phyloP scores from a whole-genome alignment of 1,284 basidiomycete species.

The Sporisorium exsertum region DNA sequence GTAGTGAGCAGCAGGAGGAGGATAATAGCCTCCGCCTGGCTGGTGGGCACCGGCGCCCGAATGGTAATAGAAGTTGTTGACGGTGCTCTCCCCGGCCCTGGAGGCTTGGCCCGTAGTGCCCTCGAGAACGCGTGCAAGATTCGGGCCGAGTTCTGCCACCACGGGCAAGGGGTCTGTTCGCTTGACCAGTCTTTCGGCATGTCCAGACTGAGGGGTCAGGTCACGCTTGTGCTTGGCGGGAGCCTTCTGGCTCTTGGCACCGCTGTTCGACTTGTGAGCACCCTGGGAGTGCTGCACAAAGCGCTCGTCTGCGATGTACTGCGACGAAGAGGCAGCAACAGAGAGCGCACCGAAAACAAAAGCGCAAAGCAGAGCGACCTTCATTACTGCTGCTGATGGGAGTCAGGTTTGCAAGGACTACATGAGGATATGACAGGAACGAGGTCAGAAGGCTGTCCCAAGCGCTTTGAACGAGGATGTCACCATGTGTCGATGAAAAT shows the following conservation, averaged over 20 bases:
- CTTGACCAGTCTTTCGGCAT: constrained; percentile 2
- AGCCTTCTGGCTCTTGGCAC: not conserved
- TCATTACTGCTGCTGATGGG: constrained; percentile 16
- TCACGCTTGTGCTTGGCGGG: constrained; percentile 5
- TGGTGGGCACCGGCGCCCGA: not conserved
- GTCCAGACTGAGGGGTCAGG: not conserved
- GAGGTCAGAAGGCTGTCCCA: not conserved
- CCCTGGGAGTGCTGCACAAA: constrained; percentile 1
- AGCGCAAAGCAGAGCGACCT: constrained; percentile 29
- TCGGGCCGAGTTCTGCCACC: no score
- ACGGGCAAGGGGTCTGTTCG: no score
- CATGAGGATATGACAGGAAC: not conserved
- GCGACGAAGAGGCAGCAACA: constrained; percentile 34
- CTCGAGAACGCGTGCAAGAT: constrained; percentile 4
- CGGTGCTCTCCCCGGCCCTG: not conserved
- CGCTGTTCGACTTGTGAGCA: not conserved
- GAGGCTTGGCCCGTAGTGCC: not conserved
- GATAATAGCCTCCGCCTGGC: constrained; percentile 5
- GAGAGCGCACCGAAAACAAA: constrained; percentile 48
- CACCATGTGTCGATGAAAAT: not conserved
- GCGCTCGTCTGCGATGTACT: constrained; percentile 11
- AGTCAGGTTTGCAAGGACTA: not conserved
- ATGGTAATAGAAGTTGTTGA: constrained; percentile 3
- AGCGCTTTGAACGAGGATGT: not conserved
- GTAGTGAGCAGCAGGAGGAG: constrained; percentile 4